These are phyloP conservation scores for Basidioascus undulatus DNA, from an alignment of 768 basidiomycete genomes.

Conservation along the genomic window DNA sequence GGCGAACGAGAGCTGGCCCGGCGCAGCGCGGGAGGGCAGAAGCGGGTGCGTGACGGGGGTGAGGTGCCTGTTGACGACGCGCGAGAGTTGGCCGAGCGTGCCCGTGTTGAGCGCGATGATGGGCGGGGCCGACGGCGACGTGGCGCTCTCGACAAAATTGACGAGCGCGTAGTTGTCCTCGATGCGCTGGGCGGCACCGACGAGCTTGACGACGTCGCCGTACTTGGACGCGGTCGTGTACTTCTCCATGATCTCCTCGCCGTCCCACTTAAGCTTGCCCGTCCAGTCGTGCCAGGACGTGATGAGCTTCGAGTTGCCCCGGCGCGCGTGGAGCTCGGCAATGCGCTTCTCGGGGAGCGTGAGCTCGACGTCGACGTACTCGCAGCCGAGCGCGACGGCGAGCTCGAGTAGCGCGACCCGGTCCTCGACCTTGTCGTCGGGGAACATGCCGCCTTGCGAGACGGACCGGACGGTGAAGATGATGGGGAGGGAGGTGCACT, in stretches of 20 bases:
- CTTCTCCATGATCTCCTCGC: conserved; percentile 37
- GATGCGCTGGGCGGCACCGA: conserved; percentile 51
- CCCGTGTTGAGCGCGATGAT: conserved; percentile 93
- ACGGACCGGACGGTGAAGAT: conserved; percentile 75
- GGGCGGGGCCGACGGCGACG: conserved; percentile 36
- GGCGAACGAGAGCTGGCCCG: conserved; percentile 72
- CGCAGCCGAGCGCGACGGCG: conserved; percentile 58
- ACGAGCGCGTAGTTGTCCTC: conserved; percentile 60
- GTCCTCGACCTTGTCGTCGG: conserved; percentile 45
- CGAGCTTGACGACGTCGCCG: conserved; percentile 81
- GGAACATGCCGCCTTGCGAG: conserved; percentile 77
- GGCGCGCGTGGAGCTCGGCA: conserved; percentile 31
- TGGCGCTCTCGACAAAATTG: conserved; percentile 34
- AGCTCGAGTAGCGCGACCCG: conserved; percentile 51
- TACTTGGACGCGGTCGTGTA: conserved; percentile 37
- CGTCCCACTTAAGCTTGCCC: conserved; percentile 59
- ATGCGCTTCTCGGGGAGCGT: conserved; percentile 41
- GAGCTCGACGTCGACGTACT: conserved; percentile 82
- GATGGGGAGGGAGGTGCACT: conserved; percentile 54
- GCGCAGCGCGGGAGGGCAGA: conserved; percentile 66
- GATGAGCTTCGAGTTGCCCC: conserved; percentile 54
- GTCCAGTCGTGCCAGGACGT: conserved; percentile 92
- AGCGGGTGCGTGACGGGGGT: conserved; percentile 76
- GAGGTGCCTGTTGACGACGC: conserved; percentile 61
- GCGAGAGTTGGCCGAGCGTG: conserved; percentile 65